Evolutionary conservation across 148 eudicot genomes (phyloP), one percentile per base, ranked within the genome.

Genomic region (Camellia granthamiana): DNA sequence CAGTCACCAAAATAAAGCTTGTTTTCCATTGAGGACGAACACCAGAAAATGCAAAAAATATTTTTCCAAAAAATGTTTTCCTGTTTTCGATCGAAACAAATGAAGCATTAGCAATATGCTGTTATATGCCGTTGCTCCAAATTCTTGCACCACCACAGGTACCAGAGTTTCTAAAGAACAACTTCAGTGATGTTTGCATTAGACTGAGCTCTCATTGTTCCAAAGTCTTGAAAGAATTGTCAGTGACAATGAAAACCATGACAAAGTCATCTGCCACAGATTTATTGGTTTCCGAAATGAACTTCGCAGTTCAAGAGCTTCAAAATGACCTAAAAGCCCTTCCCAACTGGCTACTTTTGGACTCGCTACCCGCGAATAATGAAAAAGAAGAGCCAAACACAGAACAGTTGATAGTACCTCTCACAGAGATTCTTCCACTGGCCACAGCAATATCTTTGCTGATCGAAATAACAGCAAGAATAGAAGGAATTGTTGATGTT

Each of bases 371-470:
- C n/a, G 12, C 78, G 18, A 58, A 49, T 38, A 69, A 77, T 15
- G 46, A 6, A 60, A 75, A 76, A 3, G 77, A 63, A 14, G 87
- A 71, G 65, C 65, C 77, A 10, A 64, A 51, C 51, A 82, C 60
- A 66, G 78, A 74, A 43, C 38, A 68, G 0, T 66, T 52, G 7
- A 42, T 58, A 13, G 77, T 88, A 62, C 78, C 90, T 38, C 71
- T 95, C 63, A 76, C 89, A 77, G 93, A 90, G 74, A 80, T 92
- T 71, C 81, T 95, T 83, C 94, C 97, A 14, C 54, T 95, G 47
- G 94, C 91, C 30, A 88, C 97, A 72, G 13, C 89, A 10, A 90
- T 89, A 14, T 85, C 91, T 21, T 84, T 93, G 84, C 75, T 95
- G 88, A 83, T 91, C 0, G 97, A 93, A 88, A 84, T 88, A 66